Evolutionary conservation across 2,329 filamentous ascomycete genomes (phyloP), one percentile per base, ranked within the genome.

Genomic region (Fusarium sp.): DNA sequence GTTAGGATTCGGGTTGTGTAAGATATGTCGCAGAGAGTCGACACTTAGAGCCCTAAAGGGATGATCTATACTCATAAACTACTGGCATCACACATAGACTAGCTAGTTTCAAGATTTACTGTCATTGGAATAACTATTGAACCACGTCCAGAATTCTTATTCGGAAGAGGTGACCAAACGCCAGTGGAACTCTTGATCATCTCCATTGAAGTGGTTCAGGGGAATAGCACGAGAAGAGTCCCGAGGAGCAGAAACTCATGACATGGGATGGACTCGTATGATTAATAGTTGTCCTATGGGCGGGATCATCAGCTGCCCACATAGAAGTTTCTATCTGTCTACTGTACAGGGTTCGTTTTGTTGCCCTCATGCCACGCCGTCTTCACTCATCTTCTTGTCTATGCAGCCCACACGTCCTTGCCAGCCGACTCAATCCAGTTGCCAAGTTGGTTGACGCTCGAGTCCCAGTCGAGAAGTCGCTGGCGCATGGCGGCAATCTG

Each of bases 341-440:
- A 72, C 64, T 76, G 74, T 75, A 77, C 73, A 74, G 60, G 53
- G 49, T 62, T 64, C 55, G 36, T 72, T 73, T 73, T 64, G 61
- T 62, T 63, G 27, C 40, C 56, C 57, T 46, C 56, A 51, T 58
- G 36, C 40, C 58, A 64, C 58, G 23, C 54, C 60, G 13, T 49
- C 55, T 42, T 29, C 42, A 38, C 53, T 49, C 33, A 18, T n/a
- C 50, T 61, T 13, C 4, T 66, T 18, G 13, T 58, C 81, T 84
- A 94, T 70, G 93, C 91, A 68, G 94, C 94, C 95, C 95, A 98
- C 40, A 98, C 93, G 80, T 97, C 95, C 83, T 96, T 93, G 9
- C 95, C 95, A 33, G 92, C 92, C 20, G 89, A 88, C 84, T 98
- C 95, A 77, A 98, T 97, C 93, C 94, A 98, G 83, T 97, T 96